Evolutionary conservation across 805 yeast species (phyloP).

Genomic region (Pichia nakasei): DNA sequence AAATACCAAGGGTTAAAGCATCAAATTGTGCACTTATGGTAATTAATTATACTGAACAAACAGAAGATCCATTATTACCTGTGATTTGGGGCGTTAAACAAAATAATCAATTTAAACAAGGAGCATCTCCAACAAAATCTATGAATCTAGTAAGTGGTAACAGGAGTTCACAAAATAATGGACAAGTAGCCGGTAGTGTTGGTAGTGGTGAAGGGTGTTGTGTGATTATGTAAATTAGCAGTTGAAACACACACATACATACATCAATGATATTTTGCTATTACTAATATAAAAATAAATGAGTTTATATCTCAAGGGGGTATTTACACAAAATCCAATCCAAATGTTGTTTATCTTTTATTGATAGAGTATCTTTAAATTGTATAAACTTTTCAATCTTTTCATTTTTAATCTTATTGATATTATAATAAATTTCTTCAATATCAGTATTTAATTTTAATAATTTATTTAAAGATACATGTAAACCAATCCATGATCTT

Average conservation of each 20-base stretch:
- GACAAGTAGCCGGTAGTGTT: background rate
- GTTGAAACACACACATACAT: no score
- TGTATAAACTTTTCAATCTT: conserved; percentile 30
- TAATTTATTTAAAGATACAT: conserved; percentile 10
- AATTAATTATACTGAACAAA: conserved; percentile 34
- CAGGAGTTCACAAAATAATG: background rate
- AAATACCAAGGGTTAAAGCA: conserved; percentile 52
- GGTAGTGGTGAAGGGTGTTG: conserved; percentile 19
- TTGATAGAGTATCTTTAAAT: conserved; percentile 16
- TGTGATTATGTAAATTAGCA: conserved; percentile 17
- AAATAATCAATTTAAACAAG: conserved; percentile 5
- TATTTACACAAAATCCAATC: conserved; percentile 15
- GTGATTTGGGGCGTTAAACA: conserved; percentile 29
- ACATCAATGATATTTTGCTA: no score
- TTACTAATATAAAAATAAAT: no score
- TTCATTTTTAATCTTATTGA: conserved; percentile 30
- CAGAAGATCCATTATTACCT: conserved; percentile 41
- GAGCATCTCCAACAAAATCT: background rate
- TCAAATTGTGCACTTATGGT: conserved; percentile 49
- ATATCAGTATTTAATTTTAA: conserved; percentile 1
- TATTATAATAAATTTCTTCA: conserved; percentile 11
- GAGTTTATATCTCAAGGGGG: background rate
- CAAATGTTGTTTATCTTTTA: conserved; percentile 33
- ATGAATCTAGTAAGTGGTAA: background rate
- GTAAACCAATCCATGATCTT: conserved; percentile 42